Percentiles rank a stretch among this genome's conserved stretches.
phyloP scores from a whole-genome alignment of 495 filamentous ascomycete species.

The Daldinia childiae region DNA sequence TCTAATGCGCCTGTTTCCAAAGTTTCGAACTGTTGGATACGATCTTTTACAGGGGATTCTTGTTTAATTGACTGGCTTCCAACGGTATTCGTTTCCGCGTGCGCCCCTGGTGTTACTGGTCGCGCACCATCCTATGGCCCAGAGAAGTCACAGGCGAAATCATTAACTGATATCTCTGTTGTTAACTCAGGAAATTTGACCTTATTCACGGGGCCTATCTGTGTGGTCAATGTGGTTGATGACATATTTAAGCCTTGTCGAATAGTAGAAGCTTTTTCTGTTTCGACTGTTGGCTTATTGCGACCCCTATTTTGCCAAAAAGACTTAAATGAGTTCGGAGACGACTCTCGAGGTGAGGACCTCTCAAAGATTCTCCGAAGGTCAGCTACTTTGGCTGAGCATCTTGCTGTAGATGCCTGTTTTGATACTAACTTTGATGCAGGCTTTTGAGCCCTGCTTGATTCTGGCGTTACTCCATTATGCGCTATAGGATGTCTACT shows the following conservation, averaged over 20 bases:
- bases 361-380: constrained; percentile 47
- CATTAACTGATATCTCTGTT: constrained; percentile 41
- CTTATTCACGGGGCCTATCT: constrained; percentile 23
- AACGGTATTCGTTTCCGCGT: constrained; percentile 18
- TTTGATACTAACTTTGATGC: not conserved
- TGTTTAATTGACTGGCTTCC: constrained; percentile 5
- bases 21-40: constrained; percentile 50
- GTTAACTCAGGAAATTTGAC: constrained; percentile 37
- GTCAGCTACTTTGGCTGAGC: constrained; percentile 38
- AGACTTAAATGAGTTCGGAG: constrained; percentile 28
- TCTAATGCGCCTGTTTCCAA: constrained; percentile 26
- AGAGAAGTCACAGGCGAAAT: constrained; percentile 44
- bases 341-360: constrained; percentile 22
- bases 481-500: not conserved
- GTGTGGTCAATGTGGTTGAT: constrained; percentile 34
- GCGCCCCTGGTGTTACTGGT: constrained; percentile 10
- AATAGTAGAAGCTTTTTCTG: constrained; percentile 7
- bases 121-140: constrained; percentile 16
- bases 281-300: constrained; percentile 21
- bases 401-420: constrained; percentile 2
- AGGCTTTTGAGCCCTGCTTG: not conserved
- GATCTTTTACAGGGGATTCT: constrained; percentile 49
- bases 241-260: constrained; percentile 29
- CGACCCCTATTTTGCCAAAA: constrained; percentile 28
- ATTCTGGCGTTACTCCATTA: not conserved